Evolutionary conservation across 2,329 filamentous ascomycete genomes (phyloP).

Genomic region (Colletotrichum somersetense): DNA sequence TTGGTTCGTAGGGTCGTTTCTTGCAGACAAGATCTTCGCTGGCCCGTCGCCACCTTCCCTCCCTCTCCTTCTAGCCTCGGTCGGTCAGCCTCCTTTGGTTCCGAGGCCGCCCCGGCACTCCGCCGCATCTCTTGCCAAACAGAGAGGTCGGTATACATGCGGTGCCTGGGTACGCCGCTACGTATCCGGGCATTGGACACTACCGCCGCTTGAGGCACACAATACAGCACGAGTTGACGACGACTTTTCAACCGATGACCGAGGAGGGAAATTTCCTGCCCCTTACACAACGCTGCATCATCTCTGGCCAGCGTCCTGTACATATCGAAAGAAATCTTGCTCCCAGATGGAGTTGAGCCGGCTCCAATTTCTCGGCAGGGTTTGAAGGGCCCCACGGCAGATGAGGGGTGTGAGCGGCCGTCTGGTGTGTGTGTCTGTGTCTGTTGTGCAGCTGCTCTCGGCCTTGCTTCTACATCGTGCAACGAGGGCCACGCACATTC

Average conservation of each 20-base stretch:
- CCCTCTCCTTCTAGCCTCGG: constrained; percentile 29
- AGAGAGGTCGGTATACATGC: not conserved
- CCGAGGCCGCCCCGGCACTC: constrained; percentile 18
- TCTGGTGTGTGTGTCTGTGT: not conserved
- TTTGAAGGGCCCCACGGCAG: not conserved
- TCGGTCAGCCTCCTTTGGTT: constrained; percentile 34
- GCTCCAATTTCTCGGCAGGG: not conserved
- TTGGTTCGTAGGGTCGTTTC: constrained; percentile 2
- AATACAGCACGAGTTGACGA: constrained; percentile 1
- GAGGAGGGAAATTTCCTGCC: not conserved
- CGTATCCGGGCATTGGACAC: not conserved
- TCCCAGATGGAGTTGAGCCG: not conserved
- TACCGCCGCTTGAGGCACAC: not conserved
- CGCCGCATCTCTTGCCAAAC: not conserved
- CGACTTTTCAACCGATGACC: not conserved
- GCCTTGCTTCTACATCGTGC: not conserved
- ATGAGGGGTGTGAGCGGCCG: not conserved
- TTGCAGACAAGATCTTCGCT: constrained; percentile 19
- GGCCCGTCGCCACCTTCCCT: constrained; percentile 13
- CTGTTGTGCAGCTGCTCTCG: not conserved
- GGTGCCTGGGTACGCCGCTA: not conserved
- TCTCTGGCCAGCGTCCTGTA: not conserved
- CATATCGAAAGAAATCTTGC: not conserved
- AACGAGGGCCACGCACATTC: not conserved
- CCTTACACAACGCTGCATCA: not conserved